Percentiles rank a stretch among this genome's conserved stretches.
phyloP scores from a whole-genome alignment of 768 basidiomycete genomes.

The Saitozyma sp. region DNA sequence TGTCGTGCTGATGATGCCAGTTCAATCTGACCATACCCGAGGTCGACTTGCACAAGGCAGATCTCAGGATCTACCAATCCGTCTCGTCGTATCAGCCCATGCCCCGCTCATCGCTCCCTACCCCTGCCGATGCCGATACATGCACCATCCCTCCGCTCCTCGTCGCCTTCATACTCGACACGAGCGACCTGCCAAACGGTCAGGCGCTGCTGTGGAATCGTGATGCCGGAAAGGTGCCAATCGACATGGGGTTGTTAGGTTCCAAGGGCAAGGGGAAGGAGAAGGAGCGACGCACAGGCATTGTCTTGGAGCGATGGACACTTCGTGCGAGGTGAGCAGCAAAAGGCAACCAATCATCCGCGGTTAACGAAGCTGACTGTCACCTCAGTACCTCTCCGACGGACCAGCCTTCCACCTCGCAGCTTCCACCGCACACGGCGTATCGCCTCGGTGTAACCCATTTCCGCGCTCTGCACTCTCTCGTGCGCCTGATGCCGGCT shows the following conservation, averaged over 20 bases:
- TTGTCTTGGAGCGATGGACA: slow-evolving; percentile 50
- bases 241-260: slow-evolving; percentile 21
- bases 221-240: slow-evolving; percentile 18
- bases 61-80: slow-evolving; percentile 40
- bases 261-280: slow-evolving; percentile 35
- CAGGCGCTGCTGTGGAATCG: slow-evolving; percentile 45
- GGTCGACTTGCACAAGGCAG: slow-evolving; percentile 41
- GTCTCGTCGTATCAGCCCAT: slow-evolving; percentile 35
- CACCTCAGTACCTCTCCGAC: slow-evolving; percentile 4
- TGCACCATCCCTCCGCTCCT: slow-evolving; percentile 43
- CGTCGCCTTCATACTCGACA: slow-evolving; percentile 50
- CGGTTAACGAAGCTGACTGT: neutral
- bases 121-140: slow-evolving; percentile 7
- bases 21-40: slow-evolving; percentile 49
- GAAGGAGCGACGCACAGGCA: slow-evolving; percentile 25
- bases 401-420: slow-evolving; percentile 22
- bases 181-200: slow-evolving; percentile 38
- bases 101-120: neutral
- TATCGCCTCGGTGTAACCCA: slow-evolving; percentile 49
- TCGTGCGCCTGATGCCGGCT: slow-evolving; percentile 43
- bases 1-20: slow-evolving; percentile 18
- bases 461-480: slow-evolving; percentile 42
- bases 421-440: slow-evolving; percentile 34
- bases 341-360: neutral
- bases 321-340: slow-evolving; percentile 34